Base-by-base conservation (phyloP, 345 rosid genomes). In the Dovyalis caffra region DNA sequence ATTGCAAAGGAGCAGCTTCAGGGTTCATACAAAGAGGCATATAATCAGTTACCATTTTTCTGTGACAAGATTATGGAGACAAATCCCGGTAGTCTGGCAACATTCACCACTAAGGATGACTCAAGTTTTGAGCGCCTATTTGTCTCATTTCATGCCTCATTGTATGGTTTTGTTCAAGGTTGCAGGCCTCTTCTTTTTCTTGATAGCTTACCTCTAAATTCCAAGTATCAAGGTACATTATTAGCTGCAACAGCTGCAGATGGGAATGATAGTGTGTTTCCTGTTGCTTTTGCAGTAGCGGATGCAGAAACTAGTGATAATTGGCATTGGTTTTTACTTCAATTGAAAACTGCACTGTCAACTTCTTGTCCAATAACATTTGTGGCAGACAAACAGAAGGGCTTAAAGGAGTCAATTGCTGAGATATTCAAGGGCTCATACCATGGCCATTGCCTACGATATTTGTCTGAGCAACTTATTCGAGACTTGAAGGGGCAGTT, bases 1-100 rank as follows among this genome's bases (percentile, higher is more conserved):
- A 92, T 95, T 5, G 99, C 99, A 0, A 95, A 87, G 80, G 97
- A 92, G 81, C 99, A 92, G 80, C 97, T 95, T 76, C 97, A 92
- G 57, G 99, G 99, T 70, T 95, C 97, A 3, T 91, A 85, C 83
- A 95, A 91, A 70, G 95, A 92, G 31, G 97, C 97, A 49, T 95
- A 95, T 80, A 91, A 85, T 79, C 91, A 84, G 83, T 82, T 95
- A 16, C 99, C 99, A 0, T 15, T 81, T 25, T 89, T 85, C 85
- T 92, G 99, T 60, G 91, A 88, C 73, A 90, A 89, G 93, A 89
- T 95, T 51, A 87, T 87, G 87, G 92, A 91, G 81, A 86, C 88
- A 16, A 95, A 92, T 85, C 97, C 97, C 0, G 94, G 97, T 8
- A 95, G 99, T 81, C 79, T 88, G 33, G 97, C 95, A 53, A 86